These are phyloP conservation scores for Aspergillus persii DNA, from an alignment of 2,329 filamentous ascomycete genomes.

Conservation along the genomic window DNA sequence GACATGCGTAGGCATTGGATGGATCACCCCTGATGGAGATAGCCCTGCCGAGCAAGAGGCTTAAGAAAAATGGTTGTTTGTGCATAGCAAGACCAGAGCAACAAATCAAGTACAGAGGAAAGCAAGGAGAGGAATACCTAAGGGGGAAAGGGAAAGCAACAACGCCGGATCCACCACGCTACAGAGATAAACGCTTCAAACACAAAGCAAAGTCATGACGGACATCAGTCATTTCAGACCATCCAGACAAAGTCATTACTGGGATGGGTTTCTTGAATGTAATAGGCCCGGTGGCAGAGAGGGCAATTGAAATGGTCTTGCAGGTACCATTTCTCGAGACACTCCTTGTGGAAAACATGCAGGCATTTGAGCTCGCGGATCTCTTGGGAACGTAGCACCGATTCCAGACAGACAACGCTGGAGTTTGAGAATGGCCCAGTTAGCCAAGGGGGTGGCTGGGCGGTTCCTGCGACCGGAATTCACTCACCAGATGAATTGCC, in stretches of 20 bases:
- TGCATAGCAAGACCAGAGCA: not conserved
- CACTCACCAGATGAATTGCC: slow-evolving; percentile 38
- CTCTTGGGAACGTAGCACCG: slow-evolving; percentile 33
- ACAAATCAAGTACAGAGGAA: not conserved
- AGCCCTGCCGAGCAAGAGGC: not conserved
- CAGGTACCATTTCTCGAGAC: slow-evolving; percentile 41
- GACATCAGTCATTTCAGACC: slow-evolving; percentile 22
- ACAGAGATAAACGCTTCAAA: not conserved
- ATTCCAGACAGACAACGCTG: slow-evolving; percentile 40
- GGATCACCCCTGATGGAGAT: not conserved
- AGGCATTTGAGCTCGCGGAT: slow-evolving; percentile 39
- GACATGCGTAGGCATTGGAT: not conserved
- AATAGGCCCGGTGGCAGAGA: slow-evolving; percentile 38
- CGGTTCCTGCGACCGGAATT: not conserved
- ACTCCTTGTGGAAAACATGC: slow-evolving; percentile 41
- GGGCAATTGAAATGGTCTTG: slow-evolving; percentile 40
- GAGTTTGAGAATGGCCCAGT: not conserved
- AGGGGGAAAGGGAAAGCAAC: not conserved
- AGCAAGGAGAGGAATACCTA: not conserved
- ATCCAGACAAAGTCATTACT: slow-evolving; percentile 38
- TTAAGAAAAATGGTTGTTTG: not conserved
- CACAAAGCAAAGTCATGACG: not conserved
- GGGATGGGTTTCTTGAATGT: slow-evolving; percentile 27
- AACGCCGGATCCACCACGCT: not conserved
- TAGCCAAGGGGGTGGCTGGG: not conserved